Evolutionary conservation across 2,329 filamentous ascomycete genomes (phyloP), one percentile per base, ranked within the genome.

Genomic region (Leptographium procerum): DNA sequence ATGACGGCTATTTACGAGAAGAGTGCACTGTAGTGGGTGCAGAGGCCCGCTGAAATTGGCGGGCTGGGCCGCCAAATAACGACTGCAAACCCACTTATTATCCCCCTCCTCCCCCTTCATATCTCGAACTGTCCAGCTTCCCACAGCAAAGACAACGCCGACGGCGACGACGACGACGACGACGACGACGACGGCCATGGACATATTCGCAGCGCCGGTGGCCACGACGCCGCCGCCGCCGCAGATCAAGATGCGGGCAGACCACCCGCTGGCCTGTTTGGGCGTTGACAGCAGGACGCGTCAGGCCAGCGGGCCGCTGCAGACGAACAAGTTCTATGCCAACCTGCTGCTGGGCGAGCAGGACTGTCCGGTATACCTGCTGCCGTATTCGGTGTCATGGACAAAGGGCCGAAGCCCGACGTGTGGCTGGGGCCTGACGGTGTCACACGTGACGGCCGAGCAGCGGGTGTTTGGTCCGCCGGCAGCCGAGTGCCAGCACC

Each of bases 301-400:
- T 9, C 68, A 65, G 34, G 69, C 74, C 19, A 64, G 70, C 1
- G 68, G 69, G 0, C 82, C 85, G 4, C 72, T 89, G 52, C 76
- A 82, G 55, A 92, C 88, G 28, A 92, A 91, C 75, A 91, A 89
- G 66, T 91, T 91, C 69, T 89, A 88, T 65, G 79, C 85, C 64
- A 94, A 94, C 66, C 83, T 94, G 62, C 90, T 90, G 69, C 76
- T 96, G 0, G 87, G 84, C 5, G 78, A 78, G 50, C 90, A 95
- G 69, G 81, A 77, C 5, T 79, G 80, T 8, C 80, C 86, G 0
- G 78, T 85, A 0, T 96, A 86, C 72, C 85, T 87, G 0, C 86
- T 91, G 66, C 91, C 88, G 1, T 91, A 91, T 67, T 81, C 82
- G 3, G 68, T 91, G 22, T 72, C 79, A 22, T 91, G 87, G 86